Conservation (phyloP, 2,329 filamentous ascomycete genomes). For the Colletotrichum sojae region DNA sequence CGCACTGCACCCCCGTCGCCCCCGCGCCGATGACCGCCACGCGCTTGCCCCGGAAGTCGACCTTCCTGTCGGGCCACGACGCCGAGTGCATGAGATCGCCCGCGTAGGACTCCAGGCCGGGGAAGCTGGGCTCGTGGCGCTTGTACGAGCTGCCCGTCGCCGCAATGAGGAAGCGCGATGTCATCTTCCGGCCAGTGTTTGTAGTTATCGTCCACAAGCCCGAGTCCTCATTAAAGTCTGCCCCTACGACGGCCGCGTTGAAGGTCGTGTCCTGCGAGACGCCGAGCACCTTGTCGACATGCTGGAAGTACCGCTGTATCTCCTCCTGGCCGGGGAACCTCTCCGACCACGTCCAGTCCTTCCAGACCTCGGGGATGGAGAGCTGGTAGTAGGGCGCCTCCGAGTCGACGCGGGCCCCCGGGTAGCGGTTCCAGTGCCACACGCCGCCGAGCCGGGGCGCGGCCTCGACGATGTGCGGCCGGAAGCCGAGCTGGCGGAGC, state of each 20-base stretch:
- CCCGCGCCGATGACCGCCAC: conserved; percentile 51
- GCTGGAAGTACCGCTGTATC: conserved; percentile 61
- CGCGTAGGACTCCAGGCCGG: conserved; percentile 50
- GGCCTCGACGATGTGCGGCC: conserved; percentile 54
- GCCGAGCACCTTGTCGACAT: conserved; percentile 59
- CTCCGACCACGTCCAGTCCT: conserved; percentile 60
- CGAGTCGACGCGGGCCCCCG: conserved; percentile 58
- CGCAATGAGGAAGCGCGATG: conserved; percentile 60
- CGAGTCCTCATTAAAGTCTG: conserved; percentile 53
- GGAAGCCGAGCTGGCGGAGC: conserved; percentile 53
- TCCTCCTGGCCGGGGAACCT: conserved; percentile 57
- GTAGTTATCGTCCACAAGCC: conserved; percentile 61
- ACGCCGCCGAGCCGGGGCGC: conserved; percentile 56
- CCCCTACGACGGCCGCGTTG: conserved; percentile 57
- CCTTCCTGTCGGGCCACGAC: conserved; percentile 44
- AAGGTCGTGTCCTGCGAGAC: conserved; percentile 62
- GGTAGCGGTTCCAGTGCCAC: conserved; percentile 62
- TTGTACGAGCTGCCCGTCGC: conserved; percentile 63
- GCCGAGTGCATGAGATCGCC: conserved; percentile 49
- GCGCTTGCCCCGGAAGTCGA: conserved; percentile 44
- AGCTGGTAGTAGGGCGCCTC: conserved; percentile 54
- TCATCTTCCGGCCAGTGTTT: conserved; percentile 54
- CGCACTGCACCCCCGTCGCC: conserved; percentile 49
- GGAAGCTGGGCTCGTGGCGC: conserved; percentile 53
- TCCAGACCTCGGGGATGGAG: conserved; percentile 54